These are phyloP conservation scores for Rhodotorula sp. DNA, from an alignment of 1,284 basidiomycete genomes.

Conservation along the genomic window DNA sequence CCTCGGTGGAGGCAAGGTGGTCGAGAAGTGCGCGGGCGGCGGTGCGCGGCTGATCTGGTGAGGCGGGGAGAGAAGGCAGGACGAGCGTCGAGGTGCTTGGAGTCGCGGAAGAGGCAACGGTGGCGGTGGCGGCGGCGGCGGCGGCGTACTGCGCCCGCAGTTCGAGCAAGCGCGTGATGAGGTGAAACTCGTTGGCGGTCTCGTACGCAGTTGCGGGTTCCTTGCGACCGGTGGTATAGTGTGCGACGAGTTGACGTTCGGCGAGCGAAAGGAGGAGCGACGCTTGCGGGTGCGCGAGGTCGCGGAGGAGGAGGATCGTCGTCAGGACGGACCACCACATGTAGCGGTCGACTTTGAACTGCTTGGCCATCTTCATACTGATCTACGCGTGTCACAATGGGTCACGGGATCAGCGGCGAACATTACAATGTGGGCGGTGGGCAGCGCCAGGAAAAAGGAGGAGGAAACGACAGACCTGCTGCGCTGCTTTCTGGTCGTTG, in stretches of 20 bases:
- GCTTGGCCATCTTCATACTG: constrained; percentile 64
- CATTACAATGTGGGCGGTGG: constrained; percentile 11
- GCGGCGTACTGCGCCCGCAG: constrained; percentile 22
- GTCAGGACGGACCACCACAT: constrained; percentile 79
- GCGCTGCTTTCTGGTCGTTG: constrained; percentile 44
- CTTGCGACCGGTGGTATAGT: constrained; percentile 1
- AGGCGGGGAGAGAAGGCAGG: constrained; percentile 13
- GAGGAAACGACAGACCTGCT: constrained; percentile 42
- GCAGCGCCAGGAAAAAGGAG: neutral
- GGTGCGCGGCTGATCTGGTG: neutral
- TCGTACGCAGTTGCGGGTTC: neutral
- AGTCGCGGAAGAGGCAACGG: neutral
- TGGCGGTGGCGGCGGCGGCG: neutral
- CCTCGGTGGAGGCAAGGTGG: constrained; percentile 30
- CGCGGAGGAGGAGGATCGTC: constrained; percentile 64
- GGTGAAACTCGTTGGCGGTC: constrained; percentile 32
- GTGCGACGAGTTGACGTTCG: constrained; percentile 34
- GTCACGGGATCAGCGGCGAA: neutral
- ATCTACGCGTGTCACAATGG: constrained; percentile 6
- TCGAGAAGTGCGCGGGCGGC: constrained; percentile 18
- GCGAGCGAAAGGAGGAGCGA: constrained; percentile 66
- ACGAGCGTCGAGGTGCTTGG: neutral
- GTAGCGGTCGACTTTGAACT: constrained; percentile 73
- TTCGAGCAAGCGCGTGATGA: constrained; percentile 35
- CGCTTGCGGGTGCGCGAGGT: constrained; percentile 67